Percentiles rank a stretch among this genome's conserved stretches.
phyloP scores from a whole-genome alignment of 2,329 filamentous ascomycete species.

The Ophiosphaerella narmari region DNA sequence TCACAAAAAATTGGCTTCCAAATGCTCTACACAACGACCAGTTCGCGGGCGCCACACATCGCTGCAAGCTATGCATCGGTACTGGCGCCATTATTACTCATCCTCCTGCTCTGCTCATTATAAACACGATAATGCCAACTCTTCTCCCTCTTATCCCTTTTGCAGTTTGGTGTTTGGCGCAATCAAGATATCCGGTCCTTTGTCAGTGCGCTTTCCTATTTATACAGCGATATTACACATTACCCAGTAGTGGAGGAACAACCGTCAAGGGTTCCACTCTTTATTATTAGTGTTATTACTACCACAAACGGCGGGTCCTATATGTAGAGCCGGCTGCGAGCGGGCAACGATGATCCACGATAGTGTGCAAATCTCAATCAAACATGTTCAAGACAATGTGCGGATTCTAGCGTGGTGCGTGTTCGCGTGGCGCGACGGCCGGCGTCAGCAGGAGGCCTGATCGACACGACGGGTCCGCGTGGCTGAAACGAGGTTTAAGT shows the following conservation, averaged over 20 bases:
- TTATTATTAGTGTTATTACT: too few species aligned
- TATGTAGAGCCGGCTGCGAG: too few species aligned
- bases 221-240: not conserved
- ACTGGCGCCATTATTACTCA: slow-evolving; percentile 33
- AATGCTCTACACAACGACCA: slow-evolving; percentile 68
- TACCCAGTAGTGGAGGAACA: not conserved
- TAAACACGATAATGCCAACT: too few species aligned
- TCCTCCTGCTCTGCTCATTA: slow-evolving; percentile 30
- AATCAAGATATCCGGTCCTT: slow-evolving; percentile 29
- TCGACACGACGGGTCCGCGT: too few species aligned
- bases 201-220: slow-evolving; percentile 5
- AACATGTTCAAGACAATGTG: too few species aligned
- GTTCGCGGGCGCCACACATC: slow-evolving; percentile 34
- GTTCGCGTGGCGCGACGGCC: too few species aligned
- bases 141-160: not conserved
- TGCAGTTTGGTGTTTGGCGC: slow-evolving; percentile 19
- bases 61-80: slow-evolving; percentile 35
- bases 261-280: not conserved
- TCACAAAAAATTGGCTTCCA: slow-evolving; percentile 67
- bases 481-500: too few species aligned
- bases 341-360: too few species aligned
- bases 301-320: not conserved
- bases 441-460: too few species aligned
- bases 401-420: too few species aligned
- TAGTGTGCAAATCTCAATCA: too few species aligned